A percentile compares a stretch with the other conserved stretches of the same genome.
phyloP scores from a whole-genome alignment of 2,329 filamentous ascomycete species.

The Cercospora citrullina region DNA sequence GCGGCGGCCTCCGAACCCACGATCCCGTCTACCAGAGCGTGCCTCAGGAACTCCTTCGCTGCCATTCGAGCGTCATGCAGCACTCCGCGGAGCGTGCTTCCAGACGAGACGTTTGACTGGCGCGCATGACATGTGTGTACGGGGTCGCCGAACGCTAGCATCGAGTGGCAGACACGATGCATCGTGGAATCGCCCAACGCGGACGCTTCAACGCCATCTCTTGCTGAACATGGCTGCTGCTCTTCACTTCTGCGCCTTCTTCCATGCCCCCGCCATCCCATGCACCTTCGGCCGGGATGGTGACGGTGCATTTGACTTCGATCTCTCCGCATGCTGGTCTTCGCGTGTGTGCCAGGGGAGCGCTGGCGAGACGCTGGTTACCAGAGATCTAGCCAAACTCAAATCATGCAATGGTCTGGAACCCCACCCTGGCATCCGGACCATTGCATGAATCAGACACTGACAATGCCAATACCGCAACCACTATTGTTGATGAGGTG shows the following conservation, averaged over 20 bases:
- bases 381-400: conserved; percentile 20
- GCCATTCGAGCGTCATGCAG: neutral
- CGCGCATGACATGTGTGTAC: conserved; percentile 3
- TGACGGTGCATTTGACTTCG: conserved; percentile 12
- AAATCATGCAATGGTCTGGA: conserved; percentile 6
- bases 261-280: conserved; percentile 8
- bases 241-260: conserved; percentile 8
- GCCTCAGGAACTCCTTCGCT: neutral
- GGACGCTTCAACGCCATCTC: neutral
- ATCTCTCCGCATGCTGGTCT: conserved; percentile 20
- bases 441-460: neutral
- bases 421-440: conserved; percentile 4
- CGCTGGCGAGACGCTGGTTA: conserved; percentile 14
- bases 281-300: conserved; percentile 9
- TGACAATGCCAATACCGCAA: neutral
- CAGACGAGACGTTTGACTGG: neutral
- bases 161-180: conserved; percentile 10
- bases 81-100: conserved; percentile 5
- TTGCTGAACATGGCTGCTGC: conserved; percentile 12
- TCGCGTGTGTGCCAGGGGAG: neutral
- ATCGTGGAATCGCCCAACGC: neutral
- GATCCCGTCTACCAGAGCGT: conserved; percentile 4
- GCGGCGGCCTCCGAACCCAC: conserved; percentile 16
- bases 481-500: neutral
- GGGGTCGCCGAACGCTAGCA: conserved; percentile 23